Conservation (phyloP, 768 basidiomycete species). For the Amanita molliuscula region DNA sequence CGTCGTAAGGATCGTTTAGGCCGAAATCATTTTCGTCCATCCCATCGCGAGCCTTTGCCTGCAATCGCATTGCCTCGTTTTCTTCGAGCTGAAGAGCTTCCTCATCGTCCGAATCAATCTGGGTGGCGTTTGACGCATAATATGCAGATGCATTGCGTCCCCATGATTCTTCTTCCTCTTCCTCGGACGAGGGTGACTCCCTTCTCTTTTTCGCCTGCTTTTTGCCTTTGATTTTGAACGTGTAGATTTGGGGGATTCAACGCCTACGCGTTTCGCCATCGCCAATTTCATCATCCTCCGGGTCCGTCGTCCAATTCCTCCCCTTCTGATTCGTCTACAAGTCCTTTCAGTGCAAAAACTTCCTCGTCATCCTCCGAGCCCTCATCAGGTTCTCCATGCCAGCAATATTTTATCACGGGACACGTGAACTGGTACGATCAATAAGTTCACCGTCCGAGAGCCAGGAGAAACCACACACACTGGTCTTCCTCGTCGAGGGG, state of each 20-base stretch:
- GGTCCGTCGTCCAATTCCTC: too few relatives aligned
- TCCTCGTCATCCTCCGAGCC: slow-evolving; percentile 64
- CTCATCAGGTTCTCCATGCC: slow-evolving; percentile 46
- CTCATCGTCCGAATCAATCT: slow-evolving; percentile 79
- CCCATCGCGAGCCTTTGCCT: slow-evolving; percentile 59
- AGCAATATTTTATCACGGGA: slow-evolving; percentile 71
- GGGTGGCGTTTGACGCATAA: slow-evolving; percentile 77
- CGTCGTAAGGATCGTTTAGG: slow-evolving; percentile 47
- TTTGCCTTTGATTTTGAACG: slow-evolving; percentile 16
- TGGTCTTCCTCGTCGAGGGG: slow-evolving; percentile 73
- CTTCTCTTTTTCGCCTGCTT: slow-evolving; percentile 17
- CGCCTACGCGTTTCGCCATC: slow-evolving; percentile 21
- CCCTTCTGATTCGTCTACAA: slow-evolving; percentile 13
- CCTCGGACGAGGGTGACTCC: slow-evolving; percentile 15
- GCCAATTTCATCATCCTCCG: slow-evolving; percentile 23
- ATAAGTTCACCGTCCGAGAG: not conserved
- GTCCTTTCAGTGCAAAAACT: slow-evolving; percentile 63
- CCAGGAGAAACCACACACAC: slow-evolving; percentile 35
- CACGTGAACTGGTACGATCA: slow-evolving; percentile 44
- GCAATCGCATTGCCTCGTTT: slow-evolving; percentile 74
- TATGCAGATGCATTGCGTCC: slow-evolving; percentile 72
- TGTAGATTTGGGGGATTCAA: slow-evolving; percentile 12
- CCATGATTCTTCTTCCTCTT: slow-evolving; percentile 66
- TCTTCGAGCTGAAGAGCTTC: slow-evolving; percentile 85
- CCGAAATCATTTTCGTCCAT: slow-evolving; percentile 81